Base-by-base conservation (phyloP, 139 green algal genomes). In the Dunaliella primolecta region DNA sequence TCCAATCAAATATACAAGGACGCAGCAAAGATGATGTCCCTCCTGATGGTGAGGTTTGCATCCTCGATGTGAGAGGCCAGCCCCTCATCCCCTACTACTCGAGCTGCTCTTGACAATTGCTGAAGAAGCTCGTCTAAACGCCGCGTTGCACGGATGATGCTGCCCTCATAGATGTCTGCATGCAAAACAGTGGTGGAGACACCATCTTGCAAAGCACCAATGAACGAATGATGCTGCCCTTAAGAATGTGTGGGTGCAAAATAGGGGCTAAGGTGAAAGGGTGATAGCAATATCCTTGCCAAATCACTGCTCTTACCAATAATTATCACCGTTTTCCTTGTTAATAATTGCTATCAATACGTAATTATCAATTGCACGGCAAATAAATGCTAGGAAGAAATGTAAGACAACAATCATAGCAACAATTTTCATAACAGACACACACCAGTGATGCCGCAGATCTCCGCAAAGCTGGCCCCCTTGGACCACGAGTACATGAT, bases 21-120 rank as follows among this genome's bases (percentile, higher is more conserved):
- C 1, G 95, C 95, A 3, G 96, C 93, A 90, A 99, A 99, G 84
- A 98, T 96, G 86, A 99, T 95, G 85, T 95, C 97, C 1, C 96
- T 74, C 30, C 95, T 88, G 0, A 99, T 95, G 15, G 88, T 95
- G 29, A 92, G 87, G 35, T 90, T 91, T 36, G 87, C 92, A 29
- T 91, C 91, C 57, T 90, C 81, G 72, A 99, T 95, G 82, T 95
- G 94, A 7, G 88, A 78, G 1, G 90, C 89, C 56, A 99, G 90
- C 3, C 86, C 87, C 29, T 83, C 76, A 75, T 99, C 95, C 0
- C 97, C 97, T 15, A 98, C 89, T 36, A 94, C 92, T 34, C 82
- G 38, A 1, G 94, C 92, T 38, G 96, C 97, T 0, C 46, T 55
- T 20, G 91, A 84, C 82, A 99, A 85, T 86, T 99, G 92, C 70